Evolutionary conservation across 305 asterid genomes (phyloP), one percentile per base, ranked within the genome.

Genomic region (Rubia occidens): DNA sequence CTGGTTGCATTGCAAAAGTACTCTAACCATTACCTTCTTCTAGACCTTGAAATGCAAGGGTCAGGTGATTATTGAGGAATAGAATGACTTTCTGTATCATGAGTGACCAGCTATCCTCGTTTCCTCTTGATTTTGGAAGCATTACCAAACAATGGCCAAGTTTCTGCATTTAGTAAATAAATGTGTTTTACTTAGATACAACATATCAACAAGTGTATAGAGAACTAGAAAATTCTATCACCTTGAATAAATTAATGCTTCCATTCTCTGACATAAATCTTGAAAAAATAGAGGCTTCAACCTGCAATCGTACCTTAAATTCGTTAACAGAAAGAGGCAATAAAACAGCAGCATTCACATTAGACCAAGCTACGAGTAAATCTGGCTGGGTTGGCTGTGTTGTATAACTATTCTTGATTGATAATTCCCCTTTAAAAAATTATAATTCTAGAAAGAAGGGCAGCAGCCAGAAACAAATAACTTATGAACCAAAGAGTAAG

Each of bases 41-140:
- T 74, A 87, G 85, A 75, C 96, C 89, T 81, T 86, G 91, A 70
- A 93, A 87, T 53, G 82, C 86, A 63, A 84, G 88, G 69, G 80
- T 84, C 78, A 93, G 79, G 74, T 81, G 92, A 80, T 56, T 78
- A 83, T 86, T 84, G 69, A 90, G 71, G 49, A 75, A 83, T 39
- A 87, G 68, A 85, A 90, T 71, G 71, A 93, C 80, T 75, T 85
- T 90, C 66, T 80, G 85, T 90, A 90, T 83, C 90, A 90, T 80
- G 59, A 81, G 47, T 29, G 76, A 80, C 97, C 98, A 90, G 84
- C 90, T 83, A 44, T 79, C 88, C 74, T 77, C 94, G 51, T 87
- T 92, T 73, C 95, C 96, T 83, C 73, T 87, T 53, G 96, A 76
- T 83, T 85, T 91, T 74, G 95, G 96, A 76, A 88, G 97, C 79